Percentiles rank a stretch among this genome's conserved stretches.
Evolutionary conservation across 768 basidiomycete genomes (phyloP).

Genomic region (Boletus pseudo-olivaceus): DNA sequence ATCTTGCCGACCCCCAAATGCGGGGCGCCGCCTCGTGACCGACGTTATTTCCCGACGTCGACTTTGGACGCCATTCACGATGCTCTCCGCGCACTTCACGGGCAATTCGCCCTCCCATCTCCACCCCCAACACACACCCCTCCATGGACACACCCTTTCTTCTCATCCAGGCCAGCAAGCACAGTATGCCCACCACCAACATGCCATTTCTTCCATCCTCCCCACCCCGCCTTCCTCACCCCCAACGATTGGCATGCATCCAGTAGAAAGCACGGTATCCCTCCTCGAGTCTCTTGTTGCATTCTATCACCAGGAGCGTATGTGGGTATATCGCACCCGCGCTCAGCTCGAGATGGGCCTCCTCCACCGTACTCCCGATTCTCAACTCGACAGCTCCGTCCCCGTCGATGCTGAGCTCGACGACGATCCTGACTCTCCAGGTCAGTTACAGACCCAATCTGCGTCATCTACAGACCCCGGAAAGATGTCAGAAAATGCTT

Average conservation of each 20-base stretch:
- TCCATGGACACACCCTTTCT: slow-evolving; percentile 24
- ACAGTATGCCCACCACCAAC: slow-evolving; percentile 22
- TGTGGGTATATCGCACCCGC: slow-evolving; percentile 68
- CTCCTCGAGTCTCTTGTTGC: slow-evolving; percentile 62
- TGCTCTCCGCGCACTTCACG: slow-evolving; percentile 64
- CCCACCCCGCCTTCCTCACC: slow-evolving; percentile 35
- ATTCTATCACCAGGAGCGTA: slow-evolving; percentile 68
- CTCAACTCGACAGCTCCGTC: slow-evolving; percentile 2
- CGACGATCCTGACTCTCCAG: slow-evolving; percentile 21
- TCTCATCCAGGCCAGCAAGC: slow-evolving; percentile 21
- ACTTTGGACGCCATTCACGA: slow-evolving; percentile 29
- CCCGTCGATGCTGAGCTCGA: slow-evolving; percentile 11
- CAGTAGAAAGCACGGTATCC: slow-evolving; percentile 47
- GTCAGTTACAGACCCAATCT: slow-evolving; percentile 13
- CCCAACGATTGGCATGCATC: slow-evolving; percentile 28
- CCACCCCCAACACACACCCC: slow-evolving; percentile 27
- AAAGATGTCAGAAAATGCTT: slow-evolving; percentile 33
- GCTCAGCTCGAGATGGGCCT: slow-evolving; percentile 53
- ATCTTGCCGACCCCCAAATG: slow-evolving; percentile 22
- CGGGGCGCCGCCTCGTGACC: slow-evolving; percentile 5
- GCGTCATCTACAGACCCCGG: slow-evolving; percentile 18
- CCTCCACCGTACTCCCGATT: slow-evolving; percentile 15
- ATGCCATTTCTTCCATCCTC: slow-evolving; percentile 31
- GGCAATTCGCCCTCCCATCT: slow-evolving; percentile 18
- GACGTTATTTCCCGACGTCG: not conserved